phyloP scores from a whole-genome alignment of 345 rosid species.

The Syzygium aqueum region DNA sequence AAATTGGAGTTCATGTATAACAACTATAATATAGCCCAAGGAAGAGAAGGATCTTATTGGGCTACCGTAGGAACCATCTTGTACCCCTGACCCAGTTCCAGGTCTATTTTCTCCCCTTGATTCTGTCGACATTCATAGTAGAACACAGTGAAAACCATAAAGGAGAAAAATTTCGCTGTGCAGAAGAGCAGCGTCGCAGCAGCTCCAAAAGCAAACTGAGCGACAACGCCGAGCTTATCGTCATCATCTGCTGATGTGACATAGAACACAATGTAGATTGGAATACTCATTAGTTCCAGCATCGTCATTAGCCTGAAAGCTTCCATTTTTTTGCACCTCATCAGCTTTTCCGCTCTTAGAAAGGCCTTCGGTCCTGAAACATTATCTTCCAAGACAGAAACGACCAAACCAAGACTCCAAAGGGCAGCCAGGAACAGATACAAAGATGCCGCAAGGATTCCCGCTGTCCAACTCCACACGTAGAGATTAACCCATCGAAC shows the following conservation, averaged over 20 bases:
- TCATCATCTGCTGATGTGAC: slow-evolving; percentile 2
- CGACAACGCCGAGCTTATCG: background rate
- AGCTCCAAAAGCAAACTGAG: slow-evolving; percentile 4
- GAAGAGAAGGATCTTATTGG: background rate
- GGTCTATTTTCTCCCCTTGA: background rate
- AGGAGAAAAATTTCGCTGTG: background rate
- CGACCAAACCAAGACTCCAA: background rate
- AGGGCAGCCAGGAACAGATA: background rate
- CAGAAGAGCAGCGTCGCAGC: background rate
- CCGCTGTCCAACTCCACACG: background rate
- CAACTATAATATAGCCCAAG: background rate
- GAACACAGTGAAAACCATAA: slow-evolving; percentile 2
- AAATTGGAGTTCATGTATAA: background rate
- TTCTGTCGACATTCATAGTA: slow-evolving; percentile 2
- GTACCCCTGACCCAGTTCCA: background rate
- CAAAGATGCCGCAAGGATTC: background rate
- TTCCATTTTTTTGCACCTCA: background rate
- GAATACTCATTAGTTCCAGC: background rate
- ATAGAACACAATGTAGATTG: slow-evolving; percentile 3
- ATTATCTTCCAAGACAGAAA: background rate
- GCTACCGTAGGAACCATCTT: background rate
- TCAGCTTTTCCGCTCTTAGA: background rate
- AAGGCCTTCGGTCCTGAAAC: background rate
- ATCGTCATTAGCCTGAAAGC: slow-evolving; percentile 4
- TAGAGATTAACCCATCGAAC: background rate